Evolutionary conservation across 2,329 filamentous ascomycete species (phyloP), one percentile per base, ranked within the genome.

Genomic region (Neofusicoccum umdonicola): DNA sequence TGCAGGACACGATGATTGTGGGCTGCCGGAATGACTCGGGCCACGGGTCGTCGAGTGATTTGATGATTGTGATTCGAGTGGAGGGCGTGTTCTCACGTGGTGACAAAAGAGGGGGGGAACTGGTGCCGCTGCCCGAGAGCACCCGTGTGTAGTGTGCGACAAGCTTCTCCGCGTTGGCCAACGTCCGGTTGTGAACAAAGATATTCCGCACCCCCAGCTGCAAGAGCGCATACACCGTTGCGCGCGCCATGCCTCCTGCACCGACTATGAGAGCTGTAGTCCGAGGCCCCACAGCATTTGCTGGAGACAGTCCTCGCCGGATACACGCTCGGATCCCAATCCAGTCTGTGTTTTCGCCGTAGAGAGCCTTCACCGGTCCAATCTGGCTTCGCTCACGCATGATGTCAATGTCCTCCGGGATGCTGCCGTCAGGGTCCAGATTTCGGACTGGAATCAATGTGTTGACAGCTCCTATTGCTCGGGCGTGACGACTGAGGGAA

Each of bases 341-440:
- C 88, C 90, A 93, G 73, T 93, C 90, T 0, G 90, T 93, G 66
- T 93, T 93, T 65, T 93, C 90, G 1, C 90, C 91, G 67, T 92
- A 91, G 0, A 93, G 80, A 0, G 88, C 89, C 67, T 85, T 84
- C 6, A 92, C 85, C 0, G 87, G 85, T 0, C 90, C 90, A 1
- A 87, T 83, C 48, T 86, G 83, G 67, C 88, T 88, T 65, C 88
- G 83, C 50, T 87, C 82, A 35, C 82, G 79, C 50, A 82, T 79
- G n/a, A 86, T 76, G 1, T 82, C 82, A 4, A 77, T 65, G 34
- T 85, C 85, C 35, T 83, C 80, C 0, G 87, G 84, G 0, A 87
- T 83, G 41, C 80, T 82, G 1, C 85, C 85, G 64, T 88, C 84
- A 0, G 81, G 73, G n/a, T 84, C 76, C 6, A 87, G 75, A 12